Conservation (phyloP, 2,329 filamentous ascomycete species). For the Amphichorda felina region DNA sequence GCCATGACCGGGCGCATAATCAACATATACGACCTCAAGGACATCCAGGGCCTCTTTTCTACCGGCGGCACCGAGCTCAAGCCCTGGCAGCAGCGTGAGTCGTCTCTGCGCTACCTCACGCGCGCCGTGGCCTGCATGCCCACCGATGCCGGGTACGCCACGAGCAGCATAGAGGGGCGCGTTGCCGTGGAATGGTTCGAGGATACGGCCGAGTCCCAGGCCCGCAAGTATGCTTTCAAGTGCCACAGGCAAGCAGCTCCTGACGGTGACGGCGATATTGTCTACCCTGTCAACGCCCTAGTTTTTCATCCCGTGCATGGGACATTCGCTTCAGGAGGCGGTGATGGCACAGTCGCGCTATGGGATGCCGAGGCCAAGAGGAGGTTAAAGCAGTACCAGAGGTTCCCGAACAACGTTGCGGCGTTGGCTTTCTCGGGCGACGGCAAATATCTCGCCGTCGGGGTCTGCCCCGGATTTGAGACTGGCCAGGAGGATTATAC, state of each 20-base stretch:
- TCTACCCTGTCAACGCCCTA: slow-evolving; percentile 85
- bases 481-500: slow-evolving; percentile 70
- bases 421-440: slow-evolving; percentile 66
- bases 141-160: slow-evolving; percentile 87
- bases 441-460: slow-evolving; percentile 69
- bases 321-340: slow-evolving; percentile 82
- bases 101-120: slow-evolving; percentile 91
- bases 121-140: slow-evolving; percentile 93
- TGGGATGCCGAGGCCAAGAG: slow-evolving; percentile 91
- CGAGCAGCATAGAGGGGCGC: slow-evolving; percentile 83
- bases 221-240: slow-evolving; percentile 96
- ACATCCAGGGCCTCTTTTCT: slow-evolving; percentile 45
- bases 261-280: slow-evolving; percentile 59
- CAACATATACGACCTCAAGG: slow-evolving; percentile 81
- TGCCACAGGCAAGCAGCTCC: slow-evolving; percentile 73
- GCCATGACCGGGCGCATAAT: slow-evolving; percentile 92
- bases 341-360: slow-evolving; percentile 81
- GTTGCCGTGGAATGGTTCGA: slow-evolving; percentile 99
- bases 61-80: slow-evolving; percentile 37
- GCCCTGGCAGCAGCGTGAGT: slow-evolving; percentile 90
- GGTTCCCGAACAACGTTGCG: slow-evolving; percentile 67
- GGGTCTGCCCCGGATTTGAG: slow-evolving; percentile 78
- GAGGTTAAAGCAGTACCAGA: slow-evolving; percentile 80
- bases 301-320: slow-evolving; percentile 75
- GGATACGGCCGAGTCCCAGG: slow-evolving; percentile 73